Evolutionary conservation across 208 protist genomes (phyloP).

Genomic region (Leishmania braziliensis): DNA sequence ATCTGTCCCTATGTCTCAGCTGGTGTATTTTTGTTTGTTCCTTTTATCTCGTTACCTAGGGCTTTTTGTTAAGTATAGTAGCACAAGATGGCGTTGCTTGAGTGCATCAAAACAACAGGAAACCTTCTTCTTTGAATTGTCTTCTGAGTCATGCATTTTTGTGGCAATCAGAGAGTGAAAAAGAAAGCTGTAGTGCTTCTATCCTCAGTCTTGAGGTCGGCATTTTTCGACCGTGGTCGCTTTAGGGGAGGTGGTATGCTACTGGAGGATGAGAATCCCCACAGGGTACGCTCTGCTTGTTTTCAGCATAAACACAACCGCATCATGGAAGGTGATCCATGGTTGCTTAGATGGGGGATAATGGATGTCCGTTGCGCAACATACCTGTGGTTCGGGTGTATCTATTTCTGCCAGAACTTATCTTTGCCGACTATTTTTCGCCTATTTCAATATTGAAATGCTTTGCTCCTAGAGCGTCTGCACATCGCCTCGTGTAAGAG

Average conservation of each 20-base stretch:
- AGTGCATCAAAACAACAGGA: not conserved
- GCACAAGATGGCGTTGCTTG: not conserved
- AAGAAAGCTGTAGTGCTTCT: not conserved
- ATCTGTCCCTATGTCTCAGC: not conserved
- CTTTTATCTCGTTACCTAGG: not conserved
- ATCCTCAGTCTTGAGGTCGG: not conserved
- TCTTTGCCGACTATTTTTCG: not conserved
- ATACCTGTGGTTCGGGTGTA: not conserved
- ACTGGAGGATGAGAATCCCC: not conserved
- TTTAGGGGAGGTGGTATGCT: not conserved
- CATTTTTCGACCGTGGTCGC: not conserved
- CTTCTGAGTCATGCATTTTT: not conserved
- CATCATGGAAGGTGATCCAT: not conserved
- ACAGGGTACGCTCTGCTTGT: not conserved
- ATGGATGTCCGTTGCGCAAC: no score
- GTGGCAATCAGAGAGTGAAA: no score
- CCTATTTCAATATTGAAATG: not conserved
- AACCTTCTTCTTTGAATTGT: not conserved
- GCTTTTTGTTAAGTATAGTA: not conserved
- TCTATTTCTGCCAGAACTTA: not conserved
- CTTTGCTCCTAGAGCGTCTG: not conserved
- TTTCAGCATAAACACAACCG: not conserved
- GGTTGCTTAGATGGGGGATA: not conserved
- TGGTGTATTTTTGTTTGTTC: conserved; percentile 20
- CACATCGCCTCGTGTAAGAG: not conserved